Conservation (phyloP, 306 rosid genomes). For the Fagus sylvatica region DNA sequence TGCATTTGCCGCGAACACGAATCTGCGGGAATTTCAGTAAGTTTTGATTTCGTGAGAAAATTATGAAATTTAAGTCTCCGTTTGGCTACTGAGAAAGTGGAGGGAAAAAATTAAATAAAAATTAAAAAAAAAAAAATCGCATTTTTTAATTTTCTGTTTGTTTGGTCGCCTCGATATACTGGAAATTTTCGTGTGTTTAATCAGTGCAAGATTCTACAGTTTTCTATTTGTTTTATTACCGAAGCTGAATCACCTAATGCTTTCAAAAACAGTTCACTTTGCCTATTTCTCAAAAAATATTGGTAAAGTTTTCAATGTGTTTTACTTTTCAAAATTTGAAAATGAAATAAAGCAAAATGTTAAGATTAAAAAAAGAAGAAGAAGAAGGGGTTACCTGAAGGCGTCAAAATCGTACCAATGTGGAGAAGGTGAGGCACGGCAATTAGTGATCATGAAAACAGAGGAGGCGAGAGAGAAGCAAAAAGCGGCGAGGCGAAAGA, state of each 20-base stretch:
- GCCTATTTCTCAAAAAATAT: too few species aligned
- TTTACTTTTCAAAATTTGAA: neutral
- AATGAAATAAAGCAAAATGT: neutral
- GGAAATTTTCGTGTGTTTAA: too few species aligned
- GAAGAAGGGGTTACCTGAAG: conserved; percentile 59
- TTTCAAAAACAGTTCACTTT: neutral
- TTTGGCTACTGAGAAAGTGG: conserved; percentile 16
- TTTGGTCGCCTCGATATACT: too few species aligned
- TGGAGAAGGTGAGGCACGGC: conserved; percentile 58
- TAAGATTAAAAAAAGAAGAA: neutral
- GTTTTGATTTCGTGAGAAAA: neutral
- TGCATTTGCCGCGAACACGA: conserved; percentile 82
- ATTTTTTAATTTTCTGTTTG: neutral
- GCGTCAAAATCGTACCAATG: conserved; percentile 88
- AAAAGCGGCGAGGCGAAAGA: conserved; percentile 75
- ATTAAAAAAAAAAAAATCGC: neutral
- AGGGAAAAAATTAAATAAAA: neutral
- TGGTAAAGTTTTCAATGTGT: too few species aligned
- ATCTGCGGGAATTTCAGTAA: conserved; percentile 42
- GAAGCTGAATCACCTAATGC: neutral
- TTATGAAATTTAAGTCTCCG: neutral
- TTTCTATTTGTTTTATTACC: neutral
- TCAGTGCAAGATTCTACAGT: too few species aligned
- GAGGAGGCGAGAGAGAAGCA: conserved; percentile 77
- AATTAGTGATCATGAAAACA: conserved; percentile 83